Evolutionary conservation across 441 rosid genomes (phyloP).

Genomic region (Bruguiera hainesii): DNA sequence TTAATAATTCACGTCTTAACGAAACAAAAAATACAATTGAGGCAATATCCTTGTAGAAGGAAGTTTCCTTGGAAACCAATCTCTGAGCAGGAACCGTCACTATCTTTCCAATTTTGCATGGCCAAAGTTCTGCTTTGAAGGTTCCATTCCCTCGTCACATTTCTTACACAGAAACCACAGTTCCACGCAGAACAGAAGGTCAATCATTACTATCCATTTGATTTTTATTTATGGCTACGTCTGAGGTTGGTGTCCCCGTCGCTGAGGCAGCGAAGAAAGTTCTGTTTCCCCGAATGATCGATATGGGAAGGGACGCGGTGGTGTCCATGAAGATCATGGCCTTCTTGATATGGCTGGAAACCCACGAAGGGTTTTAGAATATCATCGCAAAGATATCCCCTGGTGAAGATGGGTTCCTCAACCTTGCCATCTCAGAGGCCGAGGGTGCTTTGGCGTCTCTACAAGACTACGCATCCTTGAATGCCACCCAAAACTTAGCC

Average conservation of each 20-base stretch:
- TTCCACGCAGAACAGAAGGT: neutral
- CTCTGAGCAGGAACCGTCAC: too few species aligned
- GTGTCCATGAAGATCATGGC: slow-evolving; percentile 11
- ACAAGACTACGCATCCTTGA: neutral
- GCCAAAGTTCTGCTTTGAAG: too few species aligned
- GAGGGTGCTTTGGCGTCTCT: slow-evolving; percentile 6
- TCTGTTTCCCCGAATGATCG: slow-evolving; percentile 2
- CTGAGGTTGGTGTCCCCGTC: neutral
- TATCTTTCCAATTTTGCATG: too few species aligned
- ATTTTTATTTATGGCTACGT: neutral
- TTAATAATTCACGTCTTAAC: too few species aligned
- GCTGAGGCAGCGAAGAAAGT: neutral
- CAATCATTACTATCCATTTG: neutral
- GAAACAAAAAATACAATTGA: too few species aligned
- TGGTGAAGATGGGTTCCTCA: slow-evolving; percentile 9
- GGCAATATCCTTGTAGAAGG: too few species aligned
- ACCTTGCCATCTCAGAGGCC: slow-evolving; percentile 7
- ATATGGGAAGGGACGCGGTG: slow-evolving; percentile 7
- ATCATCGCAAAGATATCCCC: slow-evolving; percentile 7
- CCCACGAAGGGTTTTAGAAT: neutral
- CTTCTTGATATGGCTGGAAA: slow-evolving; percentile 24
- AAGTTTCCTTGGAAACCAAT: too few species aligned
- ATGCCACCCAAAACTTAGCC: slow-evolving; percentile 4
- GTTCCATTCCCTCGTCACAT: too few species aligned
- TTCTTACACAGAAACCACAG: neutral